Base-by-base conservation (phyloP, 2,329 filamentous ascomycete genomes). In the Pestalotiopsis sp. region DNA sequence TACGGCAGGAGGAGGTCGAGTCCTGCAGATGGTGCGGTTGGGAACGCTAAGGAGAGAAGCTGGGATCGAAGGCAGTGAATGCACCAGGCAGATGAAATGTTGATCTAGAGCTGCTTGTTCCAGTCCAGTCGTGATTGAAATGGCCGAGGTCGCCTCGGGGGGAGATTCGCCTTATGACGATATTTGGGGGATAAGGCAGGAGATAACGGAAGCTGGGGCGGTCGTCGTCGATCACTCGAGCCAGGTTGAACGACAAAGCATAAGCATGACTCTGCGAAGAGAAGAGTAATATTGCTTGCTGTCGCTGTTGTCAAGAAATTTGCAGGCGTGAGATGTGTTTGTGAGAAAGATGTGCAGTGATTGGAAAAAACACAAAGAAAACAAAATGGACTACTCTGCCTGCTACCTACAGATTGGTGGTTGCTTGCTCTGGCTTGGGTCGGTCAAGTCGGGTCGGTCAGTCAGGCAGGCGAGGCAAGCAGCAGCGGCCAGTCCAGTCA, bases 1-100 rank as follows among this genome's bases (percentile, higher is more conserved):
- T 31, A 14, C 66, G 68, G 73, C 74, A 71, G 73, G 75, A 74
- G 66, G 74, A 75, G 76, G 75, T 68, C 73, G 75, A 73, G 74
- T 74, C 75, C 73, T 71, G 75, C 75, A 74, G 73, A 67, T 63
- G 58, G 14, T 11, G 13, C n/a, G 36, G 9, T 63, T 58, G 56
- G n/a, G 31, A 60, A 25, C 20, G 23, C n/a, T 3, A 38, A 58
- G 45, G 23, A 66, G 23, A 13, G 20, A 45, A 64, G 40, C 27
- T 36, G 31, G 31, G 13, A 20, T 23, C 20, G 59, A 17, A 36
- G 31, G 9, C 59, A 11, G 31, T 62, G 20, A 11, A n/a, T 40
- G 59, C 59, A 62, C 59, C 59, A 62, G 59, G 38, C 17, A 62
- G 25, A 62, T 36, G 36, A 12, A 41, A 17, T 27, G 31, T 36